Base-by-base conservation (phyloP, 495 filamentous ascomycete genomes). In the Tuber indicum region DNA sequence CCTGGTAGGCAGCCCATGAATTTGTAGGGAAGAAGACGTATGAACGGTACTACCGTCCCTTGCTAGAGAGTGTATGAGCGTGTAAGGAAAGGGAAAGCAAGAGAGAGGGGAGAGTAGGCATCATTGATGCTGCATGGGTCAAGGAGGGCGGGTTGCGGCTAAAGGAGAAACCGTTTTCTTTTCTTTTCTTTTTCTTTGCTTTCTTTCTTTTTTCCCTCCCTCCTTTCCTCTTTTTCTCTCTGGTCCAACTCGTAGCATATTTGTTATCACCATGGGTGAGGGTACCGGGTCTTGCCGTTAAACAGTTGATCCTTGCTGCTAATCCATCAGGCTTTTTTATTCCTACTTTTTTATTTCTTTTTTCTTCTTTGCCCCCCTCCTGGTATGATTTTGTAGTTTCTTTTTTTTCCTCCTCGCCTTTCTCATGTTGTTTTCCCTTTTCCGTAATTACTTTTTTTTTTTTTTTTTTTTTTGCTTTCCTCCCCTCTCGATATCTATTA, bases 41-140 rank as follows among this genome's bases (percentile, higher is more conserved):
- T 32, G 52, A 26, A 62, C 23, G 52, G n/a, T 62, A 19, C 52
- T 32, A 26, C 52, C n/a, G 52, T 66, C n/a, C 58, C 58, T 66
- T 32, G 58, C 3, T 6, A 66, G 32, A 5, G 58, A 66, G 58
- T 32, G 58, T 66, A 66, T 4, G 58, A 2, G 52, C 10, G 26
- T 62, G n/a, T 62, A 26, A 32, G 12, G 52, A 62, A 32, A 14
- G 9, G 26, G 26, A 14, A 26, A 12, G n/a, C 9, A 14, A 62
- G 52, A 62, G 52, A 66, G 58, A 66, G 58, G 58, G 23, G 52
- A 58, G 58, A 66, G 26, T n/a, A 66, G 58, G 58, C 26, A 66
- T 66, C n/a, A 66, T 66, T 8, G n/a, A 16, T 5, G 58, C n/a
- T 66, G 58, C 58, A 66, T 66, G n/a, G 58, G 58, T 66, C 58